phyloP scores from a whole-genome alignment of 352 stramenopile species.

The Globisporangium cystogenes region DNA sequence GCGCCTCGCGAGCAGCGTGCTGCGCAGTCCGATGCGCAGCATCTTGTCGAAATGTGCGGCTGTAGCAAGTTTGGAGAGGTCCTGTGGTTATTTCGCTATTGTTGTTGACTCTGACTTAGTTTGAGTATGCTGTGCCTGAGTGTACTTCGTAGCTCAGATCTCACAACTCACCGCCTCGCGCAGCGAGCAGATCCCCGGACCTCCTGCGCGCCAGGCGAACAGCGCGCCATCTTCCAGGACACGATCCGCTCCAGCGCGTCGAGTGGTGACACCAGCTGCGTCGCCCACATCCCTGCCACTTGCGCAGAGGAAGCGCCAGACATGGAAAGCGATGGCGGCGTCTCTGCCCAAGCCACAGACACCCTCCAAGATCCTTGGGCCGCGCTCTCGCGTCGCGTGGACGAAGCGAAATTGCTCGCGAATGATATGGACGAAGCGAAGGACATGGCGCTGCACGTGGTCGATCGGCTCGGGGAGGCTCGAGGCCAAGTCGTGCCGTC shows the following conservation, averaged over 20 bases:
- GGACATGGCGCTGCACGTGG: neutral
- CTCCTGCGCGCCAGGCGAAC: neutral
- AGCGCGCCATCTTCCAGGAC: neutral
- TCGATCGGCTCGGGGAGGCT: neutral
- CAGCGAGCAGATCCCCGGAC: no score
- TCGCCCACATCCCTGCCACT: neutral
- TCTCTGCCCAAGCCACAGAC: no score
- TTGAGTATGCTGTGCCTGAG: no score
- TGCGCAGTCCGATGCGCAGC: constrained; percentile 11
- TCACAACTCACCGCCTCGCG: no score
- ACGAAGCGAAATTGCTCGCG: neutral
- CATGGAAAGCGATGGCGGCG: neutral
- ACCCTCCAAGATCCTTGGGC: no score
- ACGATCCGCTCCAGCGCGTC: no score
- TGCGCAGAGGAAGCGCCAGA: neutral
- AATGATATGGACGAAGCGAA: neutral
- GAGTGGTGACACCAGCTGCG: no score
- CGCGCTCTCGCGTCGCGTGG: neutral
- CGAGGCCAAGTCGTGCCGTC: neutral
- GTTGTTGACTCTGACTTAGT: neutral
- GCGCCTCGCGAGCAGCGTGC: constrained; percentile 4
- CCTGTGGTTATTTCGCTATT: neutral
- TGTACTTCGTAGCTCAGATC: no score
- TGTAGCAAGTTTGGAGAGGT: neutral
- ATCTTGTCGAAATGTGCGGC: constrained; percentile 1